phyloP scores from a whole-genome alignment of 2,329 filamentous ascomycete species.

The Triangularia verruculosa region DNA sequence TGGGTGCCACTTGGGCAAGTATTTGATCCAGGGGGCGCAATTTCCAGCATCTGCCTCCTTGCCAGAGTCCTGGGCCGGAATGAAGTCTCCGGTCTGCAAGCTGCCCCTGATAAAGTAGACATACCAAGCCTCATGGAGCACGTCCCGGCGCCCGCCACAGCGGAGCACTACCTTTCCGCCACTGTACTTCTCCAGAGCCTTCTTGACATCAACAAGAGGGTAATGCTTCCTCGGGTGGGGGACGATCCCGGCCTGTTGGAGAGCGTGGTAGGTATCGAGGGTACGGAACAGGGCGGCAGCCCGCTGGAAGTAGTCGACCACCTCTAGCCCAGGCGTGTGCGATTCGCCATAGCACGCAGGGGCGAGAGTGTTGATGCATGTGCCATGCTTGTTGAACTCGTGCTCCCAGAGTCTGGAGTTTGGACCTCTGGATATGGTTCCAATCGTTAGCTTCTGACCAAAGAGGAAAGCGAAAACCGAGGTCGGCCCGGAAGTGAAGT shows the following conservation, averaged over 20 bases:
- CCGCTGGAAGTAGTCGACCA: conserved; percentile 45
- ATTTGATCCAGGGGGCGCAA: conserved; percentile 39
- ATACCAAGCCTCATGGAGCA: conserved; percentile 53
- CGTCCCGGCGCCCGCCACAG: conserved; percentile 36
- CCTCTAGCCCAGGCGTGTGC: conserved; percentile 41
- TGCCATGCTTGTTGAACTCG: conserved; percentile 71
- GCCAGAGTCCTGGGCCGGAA: conserved; percentile 40
- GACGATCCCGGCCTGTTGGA: conserved; percentile 38
- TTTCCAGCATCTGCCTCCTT: conserved; percentile 40
- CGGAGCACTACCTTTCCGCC: conserved; percentile 45
- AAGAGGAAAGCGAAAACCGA: neutral
- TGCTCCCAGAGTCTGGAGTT: conserved; percentile 60
- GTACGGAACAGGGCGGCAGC: conserved; percentile 41
- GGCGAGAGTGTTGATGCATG: conserved; percentile 67
- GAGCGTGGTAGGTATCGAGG: conserved; percentile 43
- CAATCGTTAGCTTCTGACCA: conserved; percentile 2
- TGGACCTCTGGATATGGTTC: conserved; percentile 31
- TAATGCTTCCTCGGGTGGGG: conserved; percentile 38
- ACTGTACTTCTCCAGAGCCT: conserved; percentile 42
- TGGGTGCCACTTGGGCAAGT: conserved; percentile 37
- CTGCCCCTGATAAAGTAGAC: conserved; percentile 52
- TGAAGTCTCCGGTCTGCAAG: conserved; percentile 48
- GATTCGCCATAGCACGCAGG: conserved; percentile 61
- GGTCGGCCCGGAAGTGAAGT: neutral
- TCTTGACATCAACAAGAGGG: conserved; percentile 41